Conservation (phyloP, 2,329 filamentous ascomycete genomes). For the Aureobasidium pullulans region DNA sequence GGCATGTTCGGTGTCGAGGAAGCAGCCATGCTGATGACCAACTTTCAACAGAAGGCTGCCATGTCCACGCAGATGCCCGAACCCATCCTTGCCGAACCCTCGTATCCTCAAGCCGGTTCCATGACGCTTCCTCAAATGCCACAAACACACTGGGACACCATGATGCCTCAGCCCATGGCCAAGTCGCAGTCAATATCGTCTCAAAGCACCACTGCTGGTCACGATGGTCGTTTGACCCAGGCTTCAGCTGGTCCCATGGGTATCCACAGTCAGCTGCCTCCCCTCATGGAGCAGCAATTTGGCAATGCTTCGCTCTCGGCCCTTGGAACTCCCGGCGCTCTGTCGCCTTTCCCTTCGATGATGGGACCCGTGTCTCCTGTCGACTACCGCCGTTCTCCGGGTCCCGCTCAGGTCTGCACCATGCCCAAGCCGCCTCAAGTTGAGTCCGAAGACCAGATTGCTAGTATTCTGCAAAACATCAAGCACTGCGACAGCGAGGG, state of each 20-base stretch:
- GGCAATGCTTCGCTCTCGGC: slow-evolving; percentile 64
- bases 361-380: slow-evolving; percentile 60
- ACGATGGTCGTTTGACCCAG: slow-evolving; percentile 49
- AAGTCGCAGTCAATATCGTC: slow-evolving; percentile 46
- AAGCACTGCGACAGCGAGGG: slow-evolving; percentile 71
- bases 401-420: slow-evolving; percentile 57
- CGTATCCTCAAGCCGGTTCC: slow-evolving; percentile 59
- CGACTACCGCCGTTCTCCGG: slow-evolving; percentile 63
- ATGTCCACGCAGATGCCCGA: slow-evolving; percentile 63
- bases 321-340: slow-evolving; percentile 62
- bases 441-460: slow-evolving; percentile 74
- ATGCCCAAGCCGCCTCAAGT: slow-evolving; percentile 72
- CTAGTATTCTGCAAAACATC: slow-evolving; percentile 79
- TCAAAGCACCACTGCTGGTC: slow-evolving; percentile 52
- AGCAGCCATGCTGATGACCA: slow-evolving; percentile 96
- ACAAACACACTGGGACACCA: slow-evolving; percentile 76
- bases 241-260: not conserved
- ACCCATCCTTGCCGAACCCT: slow-evolving; percentile 66
- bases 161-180: slow-evolving; percentile 63
- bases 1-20: slow-evolving; percentile 93
- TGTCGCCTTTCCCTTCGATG: slow-evolving; percentile 65
- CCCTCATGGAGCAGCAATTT: slow-evolving; percentile 58
- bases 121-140: slow-evolving; percentile 80
- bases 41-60: slow-evolving; percentile 86
- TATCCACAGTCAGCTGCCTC: slow-evolving; percentile 51